Conservation (phyloP, 345 rosid genomes). For the Salix koriyanagi region DNA sequence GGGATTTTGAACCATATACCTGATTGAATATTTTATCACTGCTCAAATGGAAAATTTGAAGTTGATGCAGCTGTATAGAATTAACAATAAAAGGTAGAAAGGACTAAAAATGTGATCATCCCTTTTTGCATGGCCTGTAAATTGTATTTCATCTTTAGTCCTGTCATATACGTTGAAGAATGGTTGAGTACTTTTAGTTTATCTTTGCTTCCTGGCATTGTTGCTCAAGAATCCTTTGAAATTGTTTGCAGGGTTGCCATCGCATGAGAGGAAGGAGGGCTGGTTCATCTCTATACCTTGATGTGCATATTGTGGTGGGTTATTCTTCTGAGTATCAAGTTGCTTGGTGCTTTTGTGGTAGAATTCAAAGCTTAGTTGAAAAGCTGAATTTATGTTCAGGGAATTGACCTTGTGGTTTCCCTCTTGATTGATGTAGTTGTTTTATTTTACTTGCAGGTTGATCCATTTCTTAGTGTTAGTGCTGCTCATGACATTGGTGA, state of each 20-base stretch:
- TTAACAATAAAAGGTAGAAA: too few species aligned
- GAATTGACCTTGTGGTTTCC: not conserved
- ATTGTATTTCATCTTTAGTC: not conserved
- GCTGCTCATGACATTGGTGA: conserved; percentile 90
- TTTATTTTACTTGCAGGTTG: conserved; percentile 49
- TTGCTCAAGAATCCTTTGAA: conserved; percentile 5
- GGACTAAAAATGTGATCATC: too few species aligned
- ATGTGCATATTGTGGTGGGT: conserved; percentile 88
- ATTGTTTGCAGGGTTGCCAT: conserved; percentile 70
- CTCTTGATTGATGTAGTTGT: not conserved
- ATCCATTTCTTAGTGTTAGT: conserved; percentile 84
- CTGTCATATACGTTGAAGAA: not conserved
- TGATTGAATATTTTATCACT: too few species aligned
- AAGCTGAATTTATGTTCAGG: not conserved
- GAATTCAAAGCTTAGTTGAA: not conserved
- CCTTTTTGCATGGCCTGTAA: not conserved
- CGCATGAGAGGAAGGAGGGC: conserved; percentile 95
- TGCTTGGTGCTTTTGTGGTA: not conserved
- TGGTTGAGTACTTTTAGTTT: not conserved
- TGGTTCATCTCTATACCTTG: conserved; percentile 82
- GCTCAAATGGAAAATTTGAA: too few species aligned
- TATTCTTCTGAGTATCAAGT: conserved; percentile 8
- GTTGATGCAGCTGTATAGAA: too few species aligned
- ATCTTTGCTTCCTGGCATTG: not conserved
- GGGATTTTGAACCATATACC: too few species aligned